Conservation (phyloP, 371 early-diverging fungal genomes). For the Actinomortierella ambigua region DNA sequence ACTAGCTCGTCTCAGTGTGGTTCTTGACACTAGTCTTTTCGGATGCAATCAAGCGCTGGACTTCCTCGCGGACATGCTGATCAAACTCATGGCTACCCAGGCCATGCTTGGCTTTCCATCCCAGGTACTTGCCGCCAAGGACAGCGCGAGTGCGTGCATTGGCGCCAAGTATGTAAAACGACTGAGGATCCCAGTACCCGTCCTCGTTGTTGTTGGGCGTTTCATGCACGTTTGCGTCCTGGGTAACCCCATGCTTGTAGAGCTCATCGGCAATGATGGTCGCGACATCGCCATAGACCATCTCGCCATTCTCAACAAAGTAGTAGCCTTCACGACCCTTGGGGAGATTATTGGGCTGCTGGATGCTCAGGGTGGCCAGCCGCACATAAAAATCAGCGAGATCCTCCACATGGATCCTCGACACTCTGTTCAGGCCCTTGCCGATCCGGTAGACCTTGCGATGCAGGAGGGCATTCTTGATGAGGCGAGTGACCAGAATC, state of each 20-base stretch:
- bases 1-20: no score
- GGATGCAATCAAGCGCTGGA: no score
- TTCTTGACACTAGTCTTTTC: no score
- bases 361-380: constrained; percentile 3
- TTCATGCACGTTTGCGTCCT: constrained; percentile 5
- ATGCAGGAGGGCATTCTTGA: constrained; percentile 21
- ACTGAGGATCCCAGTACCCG: constrained; percentile 8
- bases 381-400: constrained; percentile 30
- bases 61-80: no score
- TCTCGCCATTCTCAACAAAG: constrained; percentile 44
- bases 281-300: constrained; percentile 28
- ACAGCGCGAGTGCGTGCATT: no score
- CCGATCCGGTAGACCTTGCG: constrained; percentile 36
- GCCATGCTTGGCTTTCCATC: no score
- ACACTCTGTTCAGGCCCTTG: constrained; percentile 42
- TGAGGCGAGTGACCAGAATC: constrained; percentile 35
- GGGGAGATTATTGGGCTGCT: constrained; percentile 12
- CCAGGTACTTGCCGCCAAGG: no score
- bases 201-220: constrained; percentile 16
- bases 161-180: not conserved
- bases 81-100: no score
- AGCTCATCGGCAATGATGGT: constrained; percentile 34
- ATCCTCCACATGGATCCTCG: constrained; percentile 46
- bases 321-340: constrained; percentile 47
- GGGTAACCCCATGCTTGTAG: constrained; percentile 15